Evolutionary conservation across 345 rosid genomes (phyloP).

Genomic region (Balakata baccata): DNA sequence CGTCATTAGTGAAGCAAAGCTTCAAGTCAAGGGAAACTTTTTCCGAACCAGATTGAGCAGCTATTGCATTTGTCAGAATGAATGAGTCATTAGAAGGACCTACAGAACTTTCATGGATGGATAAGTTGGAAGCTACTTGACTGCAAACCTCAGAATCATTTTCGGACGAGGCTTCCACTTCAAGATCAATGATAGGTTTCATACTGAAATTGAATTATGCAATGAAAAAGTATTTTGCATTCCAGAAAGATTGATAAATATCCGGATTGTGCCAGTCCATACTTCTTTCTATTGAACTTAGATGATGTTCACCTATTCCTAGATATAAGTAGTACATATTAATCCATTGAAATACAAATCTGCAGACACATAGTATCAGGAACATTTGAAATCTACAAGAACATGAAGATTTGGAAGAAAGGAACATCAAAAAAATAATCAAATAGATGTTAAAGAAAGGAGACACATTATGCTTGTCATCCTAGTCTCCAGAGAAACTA

Average conservation of each 20-base stretch:
- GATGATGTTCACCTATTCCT: constrained; percentile 20
- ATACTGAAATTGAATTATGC: constrained; percentile 29
- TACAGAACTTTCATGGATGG: constrained; percentile 34
- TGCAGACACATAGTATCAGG: neutral
- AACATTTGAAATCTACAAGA: neutral
- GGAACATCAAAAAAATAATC: too few relatives aligned
- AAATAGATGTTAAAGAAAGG: neutral
- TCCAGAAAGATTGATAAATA: neutral
- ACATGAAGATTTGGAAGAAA: neutral
- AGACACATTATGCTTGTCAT: neutral
- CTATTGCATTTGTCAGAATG: neutral
- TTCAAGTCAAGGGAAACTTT: constrained; percentile 23
- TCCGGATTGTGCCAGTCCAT: neutral
- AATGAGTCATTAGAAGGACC: constrained; percentile 36
- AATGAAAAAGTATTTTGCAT: neutral
- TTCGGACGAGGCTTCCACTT: constrained; percentile 51
- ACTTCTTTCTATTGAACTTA: constrained; percentile 5
- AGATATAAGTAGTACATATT: neutral
- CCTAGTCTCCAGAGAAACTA: neutral
- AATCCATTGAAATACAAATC: neutral
- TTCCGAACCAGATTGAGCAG: constrained; percentile 19
- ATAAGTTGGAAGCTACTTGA: constrained; percentile 67
- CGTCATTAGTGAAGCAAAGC: constrained; percentile 19
- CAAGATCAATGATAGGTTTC: constrained; percentile 53
- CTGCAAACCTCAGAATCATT: constrained; percentile 49